Evolutionary conservation across 169 alveolate species (phyloP).

Genomic region (Plasmodium falciparum): DNA sequence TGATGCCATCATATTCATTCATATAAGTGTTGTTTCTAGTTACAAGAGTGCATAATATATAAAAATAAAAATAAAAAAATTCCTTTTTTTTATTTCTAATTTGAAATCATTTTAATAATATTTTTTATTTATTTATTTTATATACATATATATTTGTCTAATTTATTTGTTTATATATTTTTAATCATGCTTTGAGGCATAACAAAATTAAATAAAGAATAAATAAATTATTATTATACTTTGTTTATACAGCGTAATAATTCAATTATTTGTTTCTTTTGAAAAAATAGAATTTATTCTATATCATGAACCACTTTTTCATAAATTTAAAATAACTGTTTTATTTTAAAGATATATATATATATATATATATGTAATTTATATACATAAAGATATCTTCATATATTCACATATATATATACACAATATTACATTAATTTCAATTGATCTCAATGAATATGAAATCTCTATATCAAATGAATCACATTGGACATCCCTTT

Average conservation of each 20-base stretch:
- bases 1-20: neutral
- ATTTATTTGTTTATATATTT: neutral
- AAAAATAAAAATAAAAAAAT: neutral
- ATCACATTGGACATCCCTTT: constrained; percentile 25
- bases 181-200: constrained; percentile 54
- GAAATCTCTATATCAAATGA: constrained; percentile 50
- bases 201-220: constrained; percentile 44
- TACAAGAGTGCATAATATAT: neutral
- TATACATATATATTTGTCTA: neutral
- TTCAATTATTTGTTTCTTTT: constrained; percentile 28
- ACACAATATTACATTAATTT: too few species aligned
- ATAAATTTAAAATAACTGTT: too few species aligned
- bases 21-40: neutral
- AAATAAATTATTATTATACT: constrained; percentile 12
- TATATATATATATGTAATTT: neutral
- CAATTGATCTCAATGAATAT: constrained; percentile 5
- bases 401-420: constrained; percentile 5
- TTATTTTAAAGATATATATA: constrained; percentile 7
- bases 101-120: constrained; percentile 13
- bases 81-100: constrained; percentile 54
- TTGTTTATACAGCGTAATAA: neutral
- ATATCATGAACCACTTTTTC: too few species aligned
- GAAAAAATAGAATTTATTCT: constrained; percentile 2
- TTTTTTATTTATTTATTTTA: constrained; percentile 13
- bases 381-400: neutral